phyloP scores from a whole-genome alignment of 768 basidiomycete genomes.

The Kwoniella sp. region DNA sequence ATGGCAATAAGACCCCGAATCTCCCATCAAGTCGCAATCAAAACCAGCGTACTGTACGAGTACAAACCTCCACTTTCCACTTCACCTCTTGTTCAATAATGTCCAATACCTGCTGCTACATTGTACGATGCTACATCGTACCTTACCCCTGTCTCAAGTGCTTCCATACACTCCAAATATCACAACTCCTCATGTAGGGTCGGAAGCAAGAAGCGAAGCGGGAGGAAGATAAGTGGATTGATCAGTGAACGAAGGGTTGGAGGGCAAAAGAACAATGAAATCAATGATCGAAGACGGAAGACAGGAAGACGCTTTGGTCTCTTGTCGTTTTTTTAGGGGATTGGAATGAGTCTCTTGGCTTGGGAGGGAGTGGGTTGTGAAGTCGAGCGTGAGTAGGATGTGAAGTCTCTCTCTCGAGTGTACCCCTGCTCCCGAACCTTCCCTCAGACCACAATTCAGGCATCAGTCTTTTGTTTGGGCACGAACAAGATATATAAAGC shows the following conservation, averaged over 20 bases:
- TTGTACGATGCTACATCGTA: conserved; percentile 2
- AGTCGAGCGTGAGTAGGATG: conserved; percentile 6
- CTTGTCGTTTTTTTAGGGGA: too few species aligned
- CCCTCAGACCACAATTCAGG: too few species aligned
- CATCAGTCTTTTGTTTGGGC: too few species aligned
- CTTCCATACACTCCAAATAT: too few species aligned
- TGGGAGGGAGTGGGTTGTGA: conserved; percentile 20
- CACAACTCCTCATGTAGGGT: too few species aligned
- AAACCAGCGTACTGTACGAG: too few species aligned
- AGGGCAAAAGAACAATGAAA: too few species aligned
- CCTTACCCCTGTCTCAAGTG: conserved; percentile 14
- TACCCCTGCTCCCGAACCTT: too few species aligned
- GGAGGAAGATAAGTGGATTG: not conserved
- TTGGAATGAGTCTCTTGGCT: conserved; percentile 1
- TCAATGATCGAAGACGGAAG: not conserved
- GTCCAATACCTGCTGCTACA: too few species aligned
- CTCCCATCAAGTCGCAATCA: not conserved
- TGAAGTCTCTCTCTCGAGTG: not conserved
- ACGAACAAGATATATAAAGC: conserved; percentile 6
- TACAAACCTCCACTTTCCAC: not conserved
- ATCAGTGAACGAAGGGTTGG: too few species aligned
- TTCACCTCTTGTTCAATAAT: too few species aligned
- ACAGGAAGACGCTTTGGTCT: not conserved
- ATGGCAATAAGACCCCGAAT: conserved; percentile 4
- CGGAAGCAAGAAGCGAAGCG: not conserved